These are phyloP conservation scores for Mycena maculata DNA, from an alignment of 768 basidiomycete species.

Conservation along the genomic window DNA sequence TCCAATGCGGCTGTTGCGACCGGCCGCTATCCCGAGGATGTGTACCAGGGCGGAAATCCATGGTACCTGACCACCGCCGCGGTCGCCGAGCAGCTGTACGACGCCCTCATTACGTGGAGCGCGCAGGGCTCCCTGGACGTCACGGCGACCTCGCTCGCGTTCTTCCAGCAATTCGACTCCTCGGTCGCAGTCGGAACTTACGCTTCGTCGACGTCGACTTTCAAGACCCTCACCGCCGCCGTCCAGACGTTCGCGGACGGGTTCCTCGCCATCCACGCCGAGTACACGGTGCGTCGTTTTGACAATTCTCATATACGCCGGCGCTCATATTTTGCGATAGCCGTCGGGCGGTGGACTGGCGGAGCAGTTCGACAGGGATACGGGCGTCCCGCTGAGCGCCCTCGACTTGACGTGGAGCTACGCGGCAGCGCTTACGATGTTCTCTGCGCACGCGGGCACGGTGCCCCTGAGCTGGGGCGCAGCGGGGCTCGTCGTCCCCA, in stretches of 20 bases:
- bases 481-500: slow-evolving; percentile 59
- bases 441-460: slow-evolving; percentile 62
- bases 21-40: slow-evolving; percentile 71
- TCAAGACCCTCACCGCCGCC: slow-evolving; percentile 57
- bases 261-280: slow-evolving; percentile 65
- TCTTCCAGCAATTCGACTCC: slow-evolving; percentile 73
- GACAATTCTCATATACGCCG: too few relatives aligned
- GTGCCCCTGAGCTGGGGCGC: slow-evolving; percentile 75
- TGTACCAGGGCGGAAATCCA: slow-evolving; percentile 68
- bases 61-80: slow-evolving; percentile 82
- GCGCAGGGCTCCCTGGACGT: slow-evolving; percentile 60
- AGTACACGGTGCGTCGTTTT: slow-evolving; percentile 64
- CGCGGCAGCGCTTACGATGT: slow-evolving; percentile 71
- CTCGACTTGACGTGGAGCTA: slow-evolving; percentile 83
- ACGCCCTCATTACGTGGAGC: slow-evolving; percentile 75
- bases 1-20: slow-evolving; percentile 62
- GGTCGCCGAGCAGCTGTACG: slow-evolving; percentile 82
- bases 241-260: slow-evolving; percentile 74
- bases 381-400: slow-evolving; percentile 69
- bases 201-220: slow-evolving; percentile 57
- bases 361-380: slow-evolving; percentile 68
- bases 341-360: slow-evolving; percentile 68
- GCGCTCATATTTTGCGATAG: not conserved
- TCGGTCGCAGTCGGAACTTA: slow-evolving; percentile 64
- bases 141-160: slow-evolving; percentile 70